Conservation (phyloP, 768 basidiomycete genomes). For the Hericium rajendrae region DNA sequence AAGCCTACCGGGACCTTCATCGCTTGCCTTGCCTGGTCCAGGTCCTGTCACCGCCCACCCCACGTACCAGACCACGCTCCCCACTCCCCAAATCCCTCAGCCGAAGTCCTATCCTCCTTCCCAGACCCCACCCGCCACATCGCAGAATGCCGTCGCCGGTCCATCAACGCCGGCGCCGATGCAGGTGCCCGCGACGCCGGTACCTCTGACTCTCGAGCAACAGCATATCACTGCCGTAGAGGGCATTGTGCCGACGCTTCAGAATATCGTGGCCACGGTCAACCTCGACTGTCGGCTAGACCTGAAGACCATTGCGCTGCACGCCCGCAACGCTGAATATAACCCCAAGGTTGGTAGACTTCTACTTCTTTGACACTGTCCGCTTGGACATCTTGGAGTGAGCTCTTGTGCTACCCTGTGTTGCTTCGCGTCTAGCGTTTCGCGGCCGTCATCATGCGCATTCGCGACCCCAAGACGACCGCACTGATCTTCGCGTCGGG, state of each 20-base stretch:
- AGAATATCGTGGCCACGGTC: constrained; percentile 99
- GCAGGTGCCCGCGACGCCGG: constrained; percentile 59
- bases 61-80: constrained; percentile 31
- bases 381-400: constrained; percentile 37
- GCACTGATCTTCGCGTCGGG: constrained; percentile 99
- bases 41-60: constrained; percentile 37
- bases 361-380: constrained; percentile 32
- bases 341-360: constrained; percentile 93
- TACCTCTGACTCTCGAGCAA: constrained; percentile 74
- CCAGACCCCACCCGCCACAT: constrained; percentile 15
- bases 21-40: constrained; percentile 42
- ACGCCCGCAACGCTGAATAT: constrained; percentile 98
- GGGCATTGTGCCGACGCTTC: constrained; percentile 96
- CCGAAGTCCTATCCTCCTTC: constrained; percentile 23
- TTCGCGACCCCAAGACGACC: constrained; percentile 98
- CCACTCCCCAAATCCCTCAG: constrained; percentile 18
- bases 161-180: constrained; percentile 43
- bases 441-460: constrained; percentile 99
- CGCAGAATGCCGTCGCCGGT: constrained; percentile 40
- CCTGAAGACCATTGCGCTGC: constrained; percentile 95
- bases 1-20: constrained; percentile 28
- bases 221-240: constrained; percentile 95
- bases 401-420: constrained; percentile 47
- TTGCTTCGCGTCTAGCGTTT: constrained; percentile 78
- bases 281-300: constrained; percentile 95